Base-by-base conservation (phyloP, 2,329 filamentous ascomycete species). In the Claviceps sp. region DNA sequence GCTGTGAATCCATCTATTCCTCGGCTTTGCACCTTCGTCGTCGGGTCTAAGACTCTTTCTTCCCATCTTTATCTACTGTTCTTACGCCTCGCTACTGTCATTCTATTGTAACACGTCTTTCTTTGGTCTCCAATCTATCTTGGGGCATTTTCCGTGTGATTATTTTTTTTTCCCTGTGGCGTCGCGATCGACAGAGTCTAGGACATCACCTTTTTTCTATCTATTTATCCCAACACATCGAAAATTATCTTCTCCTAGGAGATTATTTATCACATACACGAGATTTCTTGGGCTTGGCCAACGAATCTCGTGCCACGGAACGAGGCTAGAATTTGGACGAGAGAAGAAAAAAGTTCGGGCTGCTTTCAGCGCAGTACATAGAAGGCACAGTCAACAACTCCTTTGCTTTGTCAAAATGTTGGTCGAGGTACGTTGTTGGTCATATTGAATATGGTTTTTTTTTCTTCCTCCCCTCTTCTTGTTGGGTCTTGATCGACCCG, bases 391-490 rank as follows among this genome's bases (percentile, higher is more conserved):
- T 48, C 46, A 17, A 46, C 23, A 20, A 20, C 40, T 23, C 4
- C 13, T 43, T 23, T 43, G 20, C 20, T 22, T 22, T 43, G 52
- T 52, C 52, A 59, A 57, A 50, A 66, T 67, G 65, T 62, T 68
- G 64, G 64, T 66, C 52, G 65, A 67, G 60, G 65, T 68, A 59
- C 64, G 65, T 66, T 44, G 11, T 37, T 43, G 44, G 13, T 45
- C 11, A 13, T 23, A 13, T 34, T 14, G n/a, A 6, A 20, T 20
- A 20, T 6, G 16, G n/a, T 34, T 46, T 29, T 37, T 45, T 40
- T 45, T 26, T 16, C 42, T 17, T 16, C 39, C 45, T 38, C 8
- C 22, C 26, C 22, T 36, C 34, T 44, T 29, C 34, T 36, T 45
- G 22, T 16, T 23, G n/a, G 20, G 38, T 43, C 22, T 49, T 47